Evolutionary conservation across 495 filamentous ascomycete species (phyloP), one percentile per base, ranked within the genome.

Genomic region (Penicillium longicatenatum): DNA sequence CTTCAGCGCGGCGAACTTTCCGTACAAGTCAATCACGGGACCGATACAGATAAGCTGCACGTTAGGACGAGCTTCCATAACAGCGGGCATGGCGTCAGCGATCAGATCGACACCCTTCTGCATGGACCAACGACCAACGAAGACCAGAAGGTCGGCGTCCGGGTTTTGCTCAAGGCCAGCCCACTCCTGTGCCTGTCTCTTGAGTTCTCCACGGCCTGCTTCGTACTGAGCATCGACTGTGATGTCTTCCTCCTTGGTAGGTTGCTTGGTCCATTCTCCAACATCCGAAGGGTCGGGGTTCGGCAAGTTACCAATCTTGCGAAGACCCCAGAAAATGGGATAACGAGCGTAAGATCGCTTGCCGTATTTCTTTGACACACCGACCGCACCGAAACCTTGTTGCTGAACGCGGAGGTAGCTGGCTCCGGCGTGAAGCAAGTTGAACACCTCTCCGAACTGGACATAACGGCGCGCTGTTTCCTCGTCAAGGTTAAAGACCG

Each of bases 81-180:
- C 80, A 24, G 83, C 79, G 39, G 88, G 87, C 73, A 90, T 85
- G 16, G 89, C 83, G 64, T 92, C 89, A n/a, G 89, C 89, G 60
- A 92, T 90, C 14, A 91, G 75, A 70, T 92, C 89, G 51, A 92
- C 79, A 55, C 89, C 89, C 69, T 91, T 92, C 64, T 92, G 89
- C 77, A 86, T 84, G 10, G 84, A 89, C 89, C 89, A 92, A 33
- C 89, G 82, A 46, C 89, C 89, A 33, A 92, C 89, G 62, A 92
- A 92, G 4, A 91, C 89, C 58, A 92, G 81, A 8, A 92, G 78
- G 58, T 92, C 89, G 7, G 88, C 89, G 22, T 83, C 78, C 4
- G 87, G 83, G 58, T 90, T 83, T 50, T 84, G 78, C 8, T 89
- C 79, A 1, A 92, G 77, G 0, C 84, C 84, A 19, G 89, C 89